phyloP scores from a whole-genome alignment of 2,329 filamentous ascomycete species.

The Fusarium brevicatenulatum region DNA sequence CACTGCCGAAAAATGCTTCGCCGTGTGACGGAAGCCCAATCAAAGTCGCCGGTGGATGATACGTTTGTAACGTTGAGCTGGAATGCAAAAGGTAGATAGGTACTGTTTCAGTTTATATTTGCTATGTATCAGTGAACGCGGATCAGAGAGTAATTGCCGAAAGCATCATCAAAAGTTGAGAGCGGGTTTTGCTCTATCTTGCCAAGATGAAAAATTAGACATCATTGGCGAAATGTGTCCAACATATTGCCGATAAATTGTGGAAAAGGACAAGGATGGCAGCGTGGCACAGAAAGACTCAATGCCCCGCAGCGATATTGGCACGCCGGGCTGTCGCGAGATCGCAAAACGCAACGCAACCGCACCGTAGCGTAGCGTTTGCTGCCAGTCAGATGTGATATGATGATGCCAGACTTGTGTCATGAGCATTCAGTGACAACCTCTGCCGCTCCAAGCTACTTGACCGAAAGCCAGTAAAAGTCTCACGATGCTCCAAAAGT shows the following conservation, averaged over 20 bases:
- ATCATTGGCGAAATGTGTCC: conserved; percentile 2
- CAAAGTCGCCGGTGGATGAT: conserved; percentile 10
- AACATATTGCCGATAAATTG: conserved; percentile 12
- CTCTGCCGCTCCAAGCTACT: conserved; percentile 24
- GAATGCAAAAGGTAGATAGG: not conserved
- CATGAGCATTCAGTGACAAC: conserved; percentile 28
- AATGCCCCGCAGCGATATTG: conserved; percentile 38
- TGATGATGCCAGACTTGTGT: conserved; percentile 45
- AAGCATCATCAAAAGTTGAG: not conserved
- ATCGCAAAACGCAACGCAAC: conserved; percentile 26
- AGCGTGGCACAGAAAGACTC: conserved; percentile 27
- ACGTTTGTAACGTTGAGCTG: not conserved
- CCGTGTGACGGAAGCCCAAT: conserved; percentile 12
- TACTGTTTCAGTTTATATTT: not conserved
- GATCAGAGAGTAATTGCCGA: not conserved
- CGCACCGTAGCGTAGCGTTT: conserved; percentile 19
- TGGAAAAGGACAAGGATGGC: conserved; percentile 36
- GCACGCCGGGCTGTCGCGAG: conserved; percentile 32
- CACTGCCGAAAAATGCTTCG: conserved; percentile 26
- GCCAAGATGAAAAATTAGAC: not conserved
- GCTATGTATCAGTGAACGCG: not conserved
- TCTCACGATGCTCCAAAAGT: conserved; percentile 7
- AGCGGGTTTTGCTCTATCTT: not conserved
- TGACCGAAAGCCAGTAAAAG: conserved; percentile 20
- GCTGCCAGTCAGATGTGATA: conserved; percentile 33